These are phyloP conservation scores for Tetramitus jugosus DNA, from an alignment of 208 protist genomes.

Conservation along the genomic window DNA sequence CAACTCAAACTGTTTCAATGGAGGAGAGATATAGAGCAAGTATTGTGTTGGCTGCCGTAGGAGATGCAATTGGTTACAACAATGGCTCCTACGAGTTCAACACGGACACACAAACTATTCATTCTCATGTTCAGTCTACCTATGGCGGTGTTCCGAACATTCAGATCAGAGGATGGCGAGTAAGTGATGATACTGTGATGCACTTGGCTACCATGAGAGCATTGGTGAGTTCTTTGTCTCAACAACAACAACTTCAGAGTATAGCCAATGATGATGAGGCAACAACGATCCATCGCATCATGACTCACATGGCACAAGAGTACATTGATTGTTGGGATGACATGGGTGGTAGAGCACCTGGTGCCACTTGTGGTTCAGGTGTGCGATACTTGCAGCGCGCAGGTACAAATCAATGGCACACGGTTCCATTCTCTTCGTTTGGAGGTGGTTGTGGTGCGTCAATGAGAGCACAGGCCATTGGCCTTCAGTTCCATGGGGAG, in stretches of 20 bases:
- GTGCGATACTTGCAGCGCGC: background rate
- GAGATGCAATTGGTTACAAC: conserved; percentile 3
- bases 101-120: background rate
- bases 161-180: background rate
- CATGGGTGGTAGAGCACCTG: conserved; percentile 2
- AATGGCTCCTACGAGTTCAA: conserved; percentile 4
- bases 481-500: background rate
- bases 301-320: background rate
- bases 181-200: conserved; percentile 1
- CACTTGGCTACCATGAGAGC: background rate
- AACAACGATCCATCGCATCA: background rate
- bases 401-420: background rate
- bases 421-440: no score
- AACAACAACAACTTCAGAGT: background rate
- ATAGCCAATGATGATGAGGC: background rate
- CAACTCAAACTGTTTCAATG: no score
- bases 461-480: conserved; percentile 1
- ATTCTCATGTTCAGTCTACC: background rate
- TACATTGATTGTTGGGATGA: conserved; percentile 15
- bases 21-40: background rate
- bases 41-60: background rate
- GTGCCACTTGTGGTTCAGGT: conserved; percentile 2
- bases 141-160: background rate
- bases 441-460: conserved; percentile 1
- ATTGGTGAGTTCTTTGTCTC: background rate